Evolutionary conservation across 164 flowering plant species (phyloP).

Genomic region (Tetracentron sinense): DNA sequence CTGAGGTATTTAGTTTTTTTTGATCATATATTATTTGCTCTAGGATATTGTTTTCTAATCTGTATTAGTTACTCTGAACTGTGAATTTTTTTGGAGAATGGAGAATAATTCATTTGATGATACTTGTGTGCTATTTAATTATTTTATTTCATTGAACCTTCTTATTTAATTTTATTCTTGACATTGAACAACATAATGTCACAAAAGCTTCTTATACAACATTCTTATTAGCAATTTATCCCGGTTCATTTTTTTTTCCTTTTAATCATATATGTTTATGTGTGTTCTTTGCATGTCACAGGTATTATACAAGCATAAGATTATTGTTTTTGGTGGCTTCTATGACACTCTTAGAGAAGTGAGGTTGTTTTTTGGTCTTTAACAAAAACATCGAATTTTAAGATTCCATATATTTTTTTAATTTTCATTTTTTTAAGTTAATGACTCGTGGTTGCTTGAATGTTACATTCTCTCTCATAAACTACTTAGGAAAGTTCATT

Average conservation of each 20-base stretch:
- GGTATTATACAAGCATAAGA: constrained; percentile 96
- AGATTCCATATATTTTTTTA: background rate
- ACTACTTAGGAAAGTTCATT: background rate
- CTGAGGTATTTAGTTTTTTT: background rate
- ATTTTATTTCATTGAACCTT: background rate
- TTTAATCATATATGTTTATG: constrained; percentile 8
- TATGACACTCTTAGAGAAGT: constrained; percentile 99
- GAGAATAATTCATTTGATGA: background rate
- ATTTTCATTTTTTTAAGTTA: background rate
- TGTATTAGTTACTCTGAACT: no score
- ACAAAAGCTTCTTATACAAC: background rate
- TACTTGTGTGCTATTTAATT: background rate
- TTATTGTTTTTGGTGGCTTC: constrained; percentile 95
- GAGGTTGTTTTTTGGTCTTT: constrained; percentile 58
- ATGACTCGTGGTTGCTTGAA: background rate
- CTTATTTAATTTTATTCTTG: no score
- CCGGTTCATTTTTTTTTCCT: background rate
- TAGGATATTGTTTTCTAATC: background rate
- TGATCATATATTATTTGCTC: background rate
- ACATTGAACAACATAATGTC: background rate
- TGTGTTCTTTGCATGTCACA: constrained; percentile 24
- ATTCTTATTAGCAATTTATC: constrained; percentile 3
- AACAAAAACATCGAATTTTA: constrained; percentile 8
- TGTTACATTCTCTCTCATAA: background rate
- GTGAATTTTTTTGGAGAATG: background rate